phyloP scores from a whole-genome alignment of 768 basidiomycete genomes.

The Kwoniella bestiolae region DNA sequence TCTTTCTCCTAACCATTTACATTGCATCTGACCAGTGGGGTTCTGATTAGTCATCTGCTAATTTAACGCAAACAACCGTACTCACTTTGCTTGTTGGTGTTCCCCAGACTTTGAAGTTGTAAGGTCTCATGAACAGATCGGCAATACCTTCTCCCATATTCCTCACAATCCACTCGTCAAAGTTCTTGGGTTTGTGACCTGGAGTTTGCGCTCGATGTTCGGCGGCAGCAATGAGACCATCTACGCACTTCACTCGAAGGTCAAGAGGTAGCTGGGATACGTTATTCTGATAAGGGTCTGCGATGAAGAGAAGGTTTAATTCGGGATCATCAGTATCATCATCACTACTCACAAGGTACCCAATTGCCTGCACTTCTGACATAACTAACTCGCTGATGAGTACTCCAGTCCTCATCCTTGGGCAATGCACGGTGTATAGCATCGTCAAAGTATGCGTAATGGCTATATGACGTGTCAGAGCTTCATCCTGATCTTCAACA shows the following conservation, averaged over 20 bases:
- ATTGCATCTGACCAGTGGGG: conserved; percentile 57
- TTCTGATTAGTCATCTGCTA: background rate
- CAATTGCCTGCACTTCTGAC: conserved; percentile 55
- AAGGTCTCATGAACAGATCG: conserved; percentile 59
- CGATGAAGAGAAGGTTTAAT: background rate
- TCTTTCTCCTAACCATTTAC: conserved; percentile 60
- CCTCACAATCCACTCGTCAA: conserved; percentile 59
- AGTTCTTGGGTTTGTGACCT: conserved; percentile 54
- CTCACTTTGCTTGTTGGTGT: conserved; percentile 55
- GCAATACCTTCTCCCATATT: conserved; percentile 58
- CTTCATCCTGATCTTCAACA: background rate
- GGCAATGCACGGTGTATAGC: conserved; percentile 57
- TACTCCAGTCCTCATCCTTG: conserved; percentile 57
- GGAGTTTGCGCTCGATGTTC: conserved; percentile 50
- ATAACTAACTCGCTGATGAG: conserved; percentile 59
- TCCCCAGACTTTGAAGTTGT: conserved; percentile 60
- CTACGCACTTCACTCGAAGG: conserved; percentile 57
- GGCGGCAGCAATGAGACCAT: conserved; percentile 58
- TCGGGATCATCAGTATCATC: background rate
- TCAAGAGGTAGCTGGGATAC: conserved; percentile 57
- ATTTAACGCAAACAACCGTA: background rate
- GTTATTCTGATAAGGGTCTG: conserved; percentile 58
- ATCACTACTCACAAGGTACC: conserved; percentile 57
- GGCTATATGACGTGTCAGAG: conserved; percentile 26
- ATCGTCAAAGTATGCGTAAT: conserved; percentile 60